Evolutionary conservation across 2,329 filamentous ascomycete genomes (phyloP), one percentile per base, ranked within the genome.

Genomic region (Colletotrichum truncatum): DNA sequence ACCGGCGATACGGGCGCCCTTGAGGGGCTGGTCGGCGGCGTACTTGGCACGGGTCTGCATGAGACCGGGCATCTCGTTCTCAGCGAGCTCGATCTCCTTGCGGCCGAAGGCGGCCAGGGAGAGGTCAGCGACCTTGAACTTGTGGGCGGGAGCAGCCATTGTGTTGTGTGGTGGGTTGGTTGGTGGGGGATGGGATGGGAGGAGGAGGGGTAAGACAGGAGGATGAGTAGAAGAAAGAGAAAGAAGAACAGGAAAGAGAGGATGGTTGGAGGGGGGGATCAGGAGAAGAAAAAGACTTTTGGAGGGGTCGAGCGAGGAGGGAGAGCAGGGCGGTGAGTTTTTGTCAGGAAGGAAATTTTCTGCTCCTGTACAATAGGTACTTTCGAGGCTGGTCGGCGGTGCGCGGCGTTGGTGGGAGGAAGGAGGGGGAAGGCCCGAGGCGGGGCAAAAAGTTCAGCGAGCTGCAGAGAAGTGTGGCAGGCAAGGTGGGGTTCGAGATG

Each of bases 81-180:
- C 95, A 76, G 96, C 94, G 79, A 98, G 89, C 85, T 98, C 94
- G 77, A 99, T 98, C 90, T 99, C 96, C 84, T 95, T 94, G 85
- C 96, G 94, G 84, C 96, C 96, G 80, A 99, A 98, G 83, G 96
- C 96, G 79, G 96, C 95, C 80, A 98, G 91, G 80, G 92, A 93
- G 81, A 98, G 92, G 89, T 98, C 96, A 78, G 95, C 94, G 85
- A 99, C 95, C 93, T 98, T 97, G 91, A 93, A 97, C 84, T 93
- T 95, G 83, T 91, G 85, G 79, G 94, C 94, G 84, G 94, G 94
- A 77, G 93, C 92, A 87, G 87, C 81, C 87, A 90, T 89, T 74
- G 72, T 85, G 77, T 67, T 60, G 45, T 66, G 55, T 63, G 66
- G 69, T 61, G 26, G 48, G 64, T 57, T 57, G 64, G 52, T 57